These are phyloP conservation scores for Gaeumannomyces tritici DNA, from an alignment of 2,329 filamentous ascomycete species.

Conservation along the genomic window DNA sequence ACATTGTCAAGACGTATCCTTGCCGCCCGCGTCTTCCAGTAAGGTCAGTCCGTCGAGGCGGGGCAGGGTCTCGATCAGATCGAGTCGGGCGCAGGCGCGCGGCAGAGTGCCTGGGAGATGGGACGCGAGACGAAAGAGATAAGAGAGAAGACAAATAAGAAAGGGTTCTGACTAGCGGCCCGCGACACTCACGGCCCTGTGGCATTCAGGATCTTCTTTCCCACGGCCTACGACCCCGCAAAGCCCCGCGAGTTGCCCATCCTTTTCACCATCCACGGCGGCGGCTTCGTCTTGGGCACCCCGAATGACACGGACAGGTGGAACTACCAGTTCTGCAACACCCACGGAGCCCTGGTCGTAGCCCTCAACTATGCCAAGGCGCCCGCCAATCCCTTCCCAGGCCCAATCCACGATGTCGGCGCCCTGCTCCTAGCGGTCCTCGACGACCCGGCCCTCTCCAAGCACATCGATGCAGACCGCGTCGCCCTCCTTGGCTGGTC, in stretches of 20 bases:
- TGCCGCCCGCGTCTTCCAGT: neutral
- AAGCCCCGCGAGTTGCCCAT: constrained; percentile 23
- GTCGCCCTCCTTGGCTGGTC: constrained; percentile 36
- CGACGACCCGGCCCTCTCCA: constrained; percentile 27
- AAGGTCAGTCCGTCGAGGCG: neutral
- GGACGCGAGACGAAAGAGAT: neutral
- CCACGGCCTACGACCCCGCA: constrained; percentile 20
- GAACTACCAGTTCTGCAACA: constrained; percentile 28
- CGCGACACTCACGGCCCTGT: neutral
- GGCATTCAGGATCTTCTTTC: constrained; percentile 26
- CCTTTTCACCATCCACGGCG: constrained; percentile 39
- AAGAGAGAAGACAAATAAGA: neutral
- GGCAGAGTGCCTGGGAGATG: too few relatives aligned
- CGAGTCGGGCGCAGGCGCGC: neutral
- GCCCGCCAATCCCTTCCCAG: constrained; percentile 31
- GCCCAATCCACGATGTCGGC: constrained; percentile 30
- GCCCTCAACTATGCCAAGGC: constrained; percentile 38
- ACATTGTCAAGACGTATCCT: neutral
- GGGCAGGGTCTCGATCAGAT: neutral
- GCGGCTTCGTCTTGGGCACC: constrained; percentile 33
- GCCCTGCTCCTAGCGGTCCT: constrained; percentile 30
- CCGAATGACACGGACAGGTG: constrained; percentile 33
- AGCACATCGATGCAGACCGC: constrained; percentile 25
- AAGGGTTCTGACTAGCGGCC: neutral
- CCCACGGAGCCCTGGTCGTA: constrained; percentile 31